phyloP scores from a whole-genome alignment of 306 rosid species.

The Vigna reflexopilosa region DNA sequence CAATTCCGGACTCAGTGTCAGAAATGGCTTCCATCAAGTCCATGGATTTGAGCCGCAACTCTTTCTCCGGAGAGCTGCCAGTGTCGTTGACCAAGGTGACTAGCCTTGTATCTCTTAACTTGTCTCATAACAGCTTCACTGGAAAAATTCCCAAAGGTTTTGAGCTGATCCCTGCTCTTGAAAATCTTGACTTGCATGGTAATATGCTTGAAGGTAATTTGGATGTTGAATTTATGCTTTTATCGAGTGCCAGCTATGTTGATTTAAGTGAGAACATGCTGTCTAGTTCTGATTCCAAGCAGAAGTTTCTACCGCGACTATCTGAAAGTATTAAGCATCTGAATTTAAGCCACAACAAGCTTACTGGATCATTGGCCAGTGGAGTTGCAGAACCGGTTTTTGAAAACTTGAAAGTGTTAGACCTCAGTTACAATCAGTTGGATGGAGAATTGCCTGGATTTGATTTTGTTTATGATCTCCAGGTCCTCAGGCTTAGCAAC shows the following conservation, averaged over 20 bases:
- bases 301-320: slow-evolving; percentile 65
- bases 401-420: slow-evolving; percentile 85
- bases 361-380: slow-evolving; percentile 78
- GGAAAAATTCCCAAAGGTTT: slow-evolving; percentile 80
- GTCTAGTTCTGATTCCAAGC: slow-evolving; percentile 62
- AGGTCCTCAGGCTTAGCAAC: slow-evolving; percentile 90
- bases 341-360: slow-evolving; percentile 86
- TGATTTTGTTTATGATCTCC: slow-evolving; percentile 89
- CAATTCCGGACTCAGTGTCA: slow-evolving; percentile 68
- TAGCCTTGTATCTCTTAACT: slow-evolving; percentile 70
- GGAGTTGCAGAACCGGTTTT: slow-evolving; percentile 70
- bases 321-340: slow-evolving; percentile 80
- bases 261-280: slow-evolving; percentile 88
- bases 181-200: slow-evolving; percentile 79
- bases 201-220: slow-evolving; percentile 84
- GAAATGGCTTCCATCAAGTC: slow-evolving; percentile 76
- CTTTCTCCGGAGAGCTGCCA: slow-evolving; percentile 77
- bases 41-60: slow-evolving; percentile 81
- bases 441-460: slow-evolving; percentile 93
- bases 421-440: slow-evolving; percentile 89
- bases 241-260: slow-evolving; percentile 67
- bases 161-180: slow-evolving; percentile 69
- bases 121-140: slow-evolving; percentile 75
- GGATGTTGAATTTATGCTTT: slow-evolving; percentile 64
- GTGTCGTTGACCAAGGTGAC: slow-evolving; percentile 61